Evolutionary conservation across 306 rosid genomes (phyloP), one percentile per base, ranked within the genome.

Genomic region (Geum urbanum): DNA sequence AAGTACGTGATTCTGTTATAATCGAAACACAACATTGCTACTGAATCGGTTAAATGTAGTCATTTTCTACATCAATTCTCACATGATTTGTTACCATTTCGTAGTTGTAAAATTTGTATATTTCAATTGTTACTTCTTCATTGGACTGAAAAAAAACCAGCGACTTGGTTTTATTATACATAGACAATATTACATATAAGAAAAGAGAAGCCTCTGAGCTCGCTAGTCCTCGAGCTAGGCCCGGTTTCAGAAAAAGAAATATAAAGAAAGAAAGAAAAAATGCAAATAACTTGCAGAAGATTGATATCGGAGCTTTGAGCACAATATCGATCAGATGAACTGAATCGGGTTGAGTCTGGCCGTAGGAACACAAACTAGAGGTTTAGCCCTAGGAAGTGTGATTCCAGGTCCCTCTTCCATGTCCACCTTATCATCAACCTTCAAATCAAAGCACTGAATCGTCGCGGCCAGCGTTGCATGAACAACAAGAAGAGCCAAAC

Each of bases 401-500:
- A 91, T 5, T 6, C 92, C 89, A 3, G 79, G 81, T 53, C 87
- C 82, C 22, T 86, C 92, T 74, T 88, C 80, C 97, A 86, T 91
- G 35, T 74, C 73, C 70, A 84, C 84, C 0, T 2, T 54, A 1
- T 52, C 74, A 50, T 70, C 72, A 52, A 80, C 82, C 76, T 79
- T 84, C 91, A 96, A 91, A 49, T 84, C 88, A 79, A 91, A 91
- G 67, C 91, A 91, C 45, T 88, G 97, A 80, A 91, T 56, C 88
- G 86, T 79, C 18, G 80, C 84, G 35, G 79, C 91, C 9, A 91
- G 81, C 14, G 76, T 82, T 0, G 86, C 8, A 15, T 82, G 96
- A 58, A 87, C 87, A 62, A 91, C 76, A 7, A 76, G 82, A 72
- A 91, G 58, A 8, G 91, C 97, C 5, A 91, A 75, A 5, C 91